Evolutionary conservation across 2,329 filamentous ascomycete species (phyloP).

Genomic region (Tolypocladium cylindrosporum): DNA sequence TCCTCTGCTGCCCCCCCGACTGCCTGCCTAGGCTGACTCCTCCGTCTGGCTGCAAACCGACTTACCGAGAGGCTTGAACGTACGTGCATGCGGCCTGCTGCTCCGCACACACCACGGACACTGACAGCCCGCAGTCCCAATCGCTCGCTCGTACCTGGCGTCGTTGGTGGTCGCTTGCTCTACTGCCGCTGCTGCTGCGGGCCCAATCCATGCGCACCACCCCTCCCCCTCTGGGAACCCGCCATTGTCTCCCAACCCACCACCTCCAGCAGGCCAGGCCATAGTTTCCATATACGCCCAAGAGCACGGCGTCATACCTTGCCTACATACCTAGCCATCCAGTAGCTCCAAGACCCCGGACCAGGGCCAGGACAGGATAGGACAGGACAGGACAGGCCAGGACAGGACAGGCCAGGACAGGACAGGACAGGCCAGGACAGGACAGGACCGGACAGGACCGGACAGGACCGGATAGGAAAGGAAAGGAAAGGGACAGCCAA

Average conservation of each 20-base stretch:
- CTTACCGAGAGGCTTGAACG: slow-evolving; percentile 7
- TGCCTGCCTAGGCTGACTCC: slow-evolving; percentile 6
- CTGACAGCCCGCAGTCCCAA: neutral
- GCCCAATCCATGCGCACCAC: slow-evolving; percentile 1
- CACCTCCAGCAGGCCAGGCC: neutral
- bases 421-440: neutral
- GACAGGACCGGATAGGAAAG: slow-evolving; percentile 2
- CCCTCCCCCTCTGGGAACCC: slow-evolving; percentile 2
- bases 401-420: neutral
- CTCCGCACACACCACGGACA: slow-evolving; percentile 1
- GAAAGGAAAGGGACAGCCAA: neutral
- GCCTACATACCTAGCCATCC: neutral
- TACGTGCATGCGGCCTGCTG: slow-evolving; percentile 6
- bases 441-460: neutral
- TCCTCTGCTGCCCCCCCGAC: neutral
- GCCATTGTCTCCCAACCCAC: slow-evolving; percentile 9
- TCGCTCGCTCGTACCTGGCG: neutral
- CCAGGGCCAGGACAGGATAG: slow-evolving; percentile 15
- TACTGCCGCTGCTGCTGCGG: slow-evolving; percentile 3
- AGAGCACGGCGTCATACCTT: slow-evolving; percentile 20
- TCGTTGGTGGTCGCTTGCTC: neutral
- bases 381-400: neutral
- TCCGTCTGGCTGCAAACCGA: neutral
- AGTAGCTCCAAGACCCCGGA: slow-evolving; percentile 23
- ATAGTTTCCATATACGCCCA: slow-evolving; percentile 4